Evolutionary conservation across 1,284 basidiomycete genomes (phyloP).

Genomic region (Cryptococcus sp.): DNA sequence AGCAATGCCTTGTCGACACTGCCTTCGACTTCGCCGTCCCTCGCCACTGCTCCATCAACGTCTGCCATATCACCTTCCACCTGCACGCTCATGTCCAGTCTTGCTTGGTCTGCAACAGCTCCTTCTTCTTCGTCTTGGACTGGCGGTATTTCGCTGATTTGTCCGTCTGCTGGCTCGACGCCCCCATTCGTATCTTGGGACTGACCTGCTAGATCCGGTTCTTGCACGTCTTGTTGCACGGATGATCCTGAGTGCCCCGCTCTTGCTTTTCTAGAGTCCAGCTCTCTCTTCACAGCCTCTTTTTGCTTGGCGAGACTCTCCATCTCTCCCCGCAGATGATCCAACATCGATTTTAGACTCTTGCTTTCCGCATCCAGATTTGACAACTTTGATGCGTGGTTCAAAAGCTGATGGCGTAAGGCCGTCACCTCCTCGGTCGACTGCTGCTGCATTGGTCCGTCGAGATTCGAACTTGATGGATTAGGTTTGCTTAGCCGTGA

Average conservation of each 20-base stretch:
- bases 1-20: conserved; percentile 38
- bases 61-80: conserved; percentile 2
- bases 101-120: neutral
- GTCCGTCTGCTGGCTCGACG: conserved; percentile 5
- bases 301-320: conserved; percentile 30
- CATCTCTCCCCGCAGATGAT: conserved; percentile 32
- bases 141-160: conserved; percentile 22
- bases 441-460: neutral
- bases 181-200: neutral
- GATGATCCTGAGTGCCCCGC: conserved; percentile 5
- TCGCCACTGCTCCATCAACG: conserved; percentile 13
- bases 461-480: neutral
- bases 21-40: too few species aligned
- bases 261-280: conserved; percentile 27
- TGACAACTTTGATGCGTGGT: conserved; percentile 4
- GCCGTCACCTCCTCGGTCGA: conserved; percentile 9
- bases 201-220: neutral
- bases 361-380: conserved; percentile 29
- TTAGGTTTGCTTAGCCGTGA: conserved; percentile 2
- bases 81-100: conserved; percentile 2
- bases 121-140: neutral
- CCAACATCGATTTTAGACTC: conserved; percentile 32
- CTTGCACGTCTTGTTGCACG: neutral
- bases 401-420: conserved; percentile 18
- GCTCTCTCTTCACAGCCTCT: conserved; percentile 29